Base-by-base conservation (phyloP, 1,284 basidiomycete genomes). In the Sporisorium graminicola region DNA sequence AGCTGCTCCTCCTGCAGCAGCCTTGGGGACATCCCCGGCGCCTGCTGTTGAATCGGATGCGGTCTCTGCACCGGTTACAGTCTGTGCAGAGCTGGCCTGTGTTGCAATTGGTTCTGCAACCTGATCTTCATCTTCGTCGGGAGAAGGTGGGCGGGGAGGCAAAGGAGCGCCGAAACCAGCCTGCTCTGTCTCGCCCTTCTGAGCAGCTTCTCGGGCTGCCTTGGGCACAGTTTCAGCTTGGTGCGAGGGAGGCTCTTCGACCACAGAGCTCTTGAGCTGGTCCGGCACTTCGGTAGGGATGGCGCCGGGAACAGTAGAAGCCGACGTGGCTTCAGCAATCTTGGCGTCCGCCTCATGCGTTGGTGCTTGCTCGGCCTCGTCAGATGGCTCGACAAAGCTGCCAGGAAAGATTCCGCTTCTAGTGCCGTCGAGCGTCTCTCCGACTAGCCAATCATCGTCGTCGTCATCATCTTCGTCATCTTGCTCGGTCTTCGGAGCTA, bases 361-460 rank as follows among this genome's bases (percentile, higher is more conserved):
- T 18, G 57, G 37, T 2, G 76, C 88, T 61, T 86, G 16, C 5
- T 72, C 68, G 1, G 49, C 24, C 40, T 71, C 58, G 24, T 79
- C 80, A 2, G 72, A 58, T 16, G 72, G 46, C 58, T 78, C 58
- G 26, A 86, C 84, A 24, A 85, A 82, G 26, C 77, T 60, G 9
- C 74, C 82, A 0, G 86, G 86, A 58, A 86, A 86, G 13, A 81
- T 81, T 16, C 86, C 86, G 42, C 79, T 77, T 10, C 74, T 63
- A 6, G 54, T 63, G 5, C 82, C 82, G 33, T 82, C 83, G 2
- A 77, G 59, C 42, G 72, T 75, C 62, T 80, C 80, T 29, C 86
- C 86, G n/a, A 84, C 63, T 27, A 86, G 75, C 86, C 86, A 87
- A 44, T 82, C 81, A 16, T 85, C 86, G 5, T 86, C 84, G 27